Evolutionary conservation across 1,284 basidiomycete genomes (phyloP), one percentile per base, ranked within the genome.

Genomic region (Porogramme epimiltina): DNA sequence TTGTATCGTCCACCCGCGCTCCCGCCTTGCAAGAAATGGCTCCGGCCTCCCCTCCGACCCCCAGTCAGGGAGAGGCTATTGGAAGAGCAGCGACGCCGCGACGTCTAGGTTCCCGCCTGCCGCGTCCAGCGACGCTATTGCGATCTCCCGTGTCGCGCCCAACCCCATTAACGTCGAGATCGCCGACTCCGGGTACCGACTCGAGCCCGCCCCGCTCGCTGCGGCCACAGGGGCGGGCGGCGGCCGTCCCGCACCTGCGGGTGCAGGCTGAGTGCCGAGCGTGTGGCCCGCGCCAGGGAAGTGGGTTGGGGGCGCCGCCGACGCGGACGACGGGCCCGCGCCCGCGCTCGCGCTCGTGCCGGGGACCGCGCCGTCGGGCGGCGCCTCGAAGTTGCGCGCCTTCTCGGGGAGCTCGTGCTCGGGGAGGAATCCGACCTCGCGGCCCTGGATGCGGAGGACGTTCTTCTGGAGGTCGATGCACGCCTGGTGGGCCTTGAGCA

Each of bases 401-500:
- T 87, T 86, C n/a, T 85, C 83, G 0, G 95, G 95, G 3, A 99
- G 79, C 69, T 98, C 92, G 68, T 99, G 96, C 72, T 99, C 96
- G 1, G 93, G 73, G 10, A 99, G 75, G 78, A 99, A 99, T 9
- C 76, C 72, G 8, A 99, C 88, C 68, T 94, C 89, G 23, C 89
- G 81, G 3, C 85, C 89, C 71, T 94, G 88, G 52, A 99, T 96
- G 24, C 95, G 80, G 16, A 99, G 81, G 11, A 90, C 89, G 63
- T 89, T 86, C 69, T 93, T 92, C 54, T 86, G 79, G 23, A 99
- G 82, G 70, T 99, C 97, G 66, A 99, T 98, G 62, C 85, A 90
- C 9, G 95, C 95, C 69, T 98, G 95, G 67, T 98, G 93, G 1
- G 95, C 89, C 72, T 96, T 98, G 49, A 99, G 84, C 97, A 99